phyloP scores from a whole-genome alignment of 495 filamentous ascomycete species.

The Talaromyces adpressus region DNA sequence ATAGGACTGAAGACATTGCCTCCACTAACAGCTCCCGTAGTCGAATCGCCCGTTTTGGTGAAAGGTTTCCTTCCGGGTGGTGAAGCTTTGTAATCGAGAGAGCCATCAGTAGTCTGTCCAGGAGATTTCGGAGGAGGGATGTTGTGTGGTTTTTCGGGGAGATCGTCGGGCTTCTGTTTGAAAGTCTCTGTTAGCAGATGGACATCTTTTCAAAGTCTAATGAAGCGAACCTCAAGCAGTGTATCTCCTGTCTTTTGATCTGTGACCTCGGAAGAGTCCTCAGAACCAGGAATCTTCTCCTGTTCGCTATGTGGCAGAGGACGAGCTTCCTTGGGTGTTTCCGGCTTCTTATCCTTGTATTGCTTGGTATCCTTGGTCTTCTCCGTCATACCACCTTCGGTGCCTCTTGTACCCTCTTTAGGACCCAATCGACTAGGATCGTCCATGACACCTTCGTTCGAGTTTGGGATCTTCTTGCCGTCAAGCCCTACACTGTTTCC shows the following conservation, averaged over 20 bases:
- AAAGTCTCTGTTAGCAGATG: constrained; percentile 9
- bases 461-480: constrained; percentile 64
- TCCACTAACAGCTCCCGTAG: constrained; percentile 27
- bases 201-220: too few species aligned
- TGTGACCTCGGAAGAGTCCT: constrained; percentile 25
- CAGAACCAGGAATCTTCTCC: constrained; percentile 41
- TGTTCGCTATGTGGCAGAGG: constrained; percentile 75
- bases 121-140: constrained; percentile 67
- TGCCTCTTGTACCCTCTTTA: constrained; percentile 79
- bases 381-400: constrained; percentile 77
- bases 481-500: constrained; percentile 33
- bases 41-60: constrained; percentile 18
- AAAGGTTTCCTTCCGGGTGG: constrained; percentile 22
- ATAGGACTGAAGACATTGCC: constrained; percentile 72
- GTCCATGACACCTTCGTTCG: constrained; percentile 88
- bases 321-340: constrained; percentile 76
- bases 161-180: constrained; percentile 68
- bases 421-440: constrained; percentile 66
- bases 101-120: constrained; percentile 56
- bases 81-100: constrained; percentile 53
- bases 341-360: constrained; percentile 67
- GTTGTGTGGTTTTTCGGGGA: constrained; percentile 75
- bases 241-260: constrained; percentile 28
- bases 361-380: constrained; percentile 67
- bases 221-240: constrained; percentile 70